A percentile compares a stretch with the other conserved stretches of the same genome.
These are phyloP conservation scores for Stropharia rugosoannulata DNA, from an alignment of 768 basidiomycete genomes.

Conservation along the genomic window DNA sequence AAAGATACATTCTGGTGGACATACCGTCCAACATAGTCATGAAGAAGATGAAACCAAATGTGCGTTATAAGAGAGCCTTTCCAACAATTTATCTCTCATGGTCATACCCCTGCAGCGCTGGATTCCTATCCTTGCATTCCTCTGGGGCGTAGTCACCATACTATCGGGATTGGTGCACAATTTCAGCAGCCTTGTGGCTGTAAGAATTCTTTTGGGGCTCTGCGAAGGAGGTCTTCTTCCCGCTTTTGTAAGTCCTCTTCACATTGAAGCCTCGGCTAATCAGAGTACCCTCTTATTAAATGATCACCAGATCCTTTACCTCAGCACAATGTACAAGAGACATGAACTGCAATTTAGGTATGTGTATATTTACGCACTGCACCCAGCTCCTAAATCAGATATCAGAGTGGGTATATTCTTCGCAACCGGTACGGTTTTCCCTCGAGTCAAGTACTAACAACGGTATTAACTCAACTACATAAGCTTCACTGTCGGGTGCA, in stretches of 20 bases:
- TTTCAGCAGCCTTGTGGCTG: conserved; percentile 57
- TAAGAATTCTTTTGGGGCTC: conserved; percentile 58
- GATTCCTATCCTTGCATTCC: conserved; percentile 54
- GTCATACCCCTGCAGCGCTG: conserved; percentile 40
- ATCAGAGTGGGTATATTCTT: conserved; percentile 56
- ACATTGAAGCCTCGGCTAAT: background rate
- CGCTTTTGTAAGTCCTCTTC: conserved; percentile 44
- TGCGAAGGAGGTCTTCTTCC: conserved; percentile 69
- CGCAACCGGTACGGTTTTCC: conserved; percentile 44
- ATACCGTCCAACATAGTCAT: conserved; percentile 49
- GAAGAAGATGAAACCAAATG: conserved; percentile 45
- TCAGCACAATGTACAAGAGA: conserved; percentile 59
- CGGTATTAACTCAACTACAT: background rate
- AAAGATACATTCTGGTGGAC: conserved; percentile 53
- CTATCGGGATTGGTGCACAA: conserved; percentile 51
- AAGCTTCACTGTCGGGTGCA: conserved; percentile 61
- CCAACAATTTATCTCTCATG: background rate
- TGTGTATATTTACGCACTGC: background rate
- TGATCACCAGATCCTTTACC: conserved; percentile 46
- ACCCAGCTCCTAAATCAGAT: conserved; percentile 18
- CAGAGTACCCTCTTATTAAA: background rate
- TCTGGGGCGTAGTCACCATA: conserved; percentile 58
- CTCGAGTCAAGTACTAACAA: background rate
- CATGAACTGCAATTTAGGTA: conserved; percentile 62
- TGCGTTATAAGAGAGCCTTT: conserved; percentile 18